Evolutionary conservation across 2,329 filamentous ascomycete species (phyloP).

Genomic region (Ophiocordyceps australis): DNA sequence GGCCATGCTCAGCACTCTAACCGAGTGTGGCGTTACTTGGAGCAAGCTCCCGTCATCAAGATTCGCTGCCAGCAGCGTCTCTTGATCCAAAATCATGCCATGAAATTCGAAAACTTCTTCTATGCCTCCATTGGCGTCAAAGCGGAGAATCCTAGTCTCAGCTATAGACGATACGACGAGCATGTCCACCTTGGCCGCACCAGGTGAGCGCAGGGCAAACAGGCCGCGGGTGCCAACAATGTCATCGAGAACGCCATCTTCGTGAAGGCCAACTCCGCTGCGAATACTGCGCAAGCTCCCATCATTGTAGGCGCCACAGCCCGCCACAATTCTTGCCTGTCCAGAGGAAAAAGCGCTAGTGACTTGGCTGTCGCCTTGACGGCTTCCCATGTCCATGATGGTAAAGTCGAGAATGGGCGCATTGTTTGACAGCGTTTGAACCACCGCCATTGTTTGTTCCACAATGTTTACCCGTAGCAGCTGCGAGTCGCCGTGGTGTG

Average conservation of each 20-base stretch:
- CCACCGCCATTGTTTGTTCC: conserved; percentile 32
- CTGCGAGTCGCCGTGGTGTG: conserved; percentile 85
- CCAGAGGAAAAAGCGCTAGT: conserved; percentile 89
- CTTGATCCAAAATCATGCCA: conserved; percentile 49
- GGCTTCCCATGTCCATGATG: conserved; percentile 88
- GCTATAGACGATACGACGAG: conserved; percentile 66
- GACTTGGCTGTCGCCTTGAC: conserved; percentile 53
- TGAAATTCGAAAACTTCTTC: conserved; percentile 71
- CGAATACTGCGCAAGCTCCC: conserved; percentile 79
- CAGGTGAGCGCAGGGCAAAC: conserved; percentile 44
- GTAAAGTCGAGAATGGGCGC: conserved; percentile 86
- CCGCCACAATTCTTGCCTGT: conserved; percentile 82
- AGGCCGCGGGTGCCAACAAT: conserved; percentile 57
- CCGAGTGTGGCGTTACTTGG: conserved; percentile 54
- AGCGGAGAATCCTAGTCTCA: conserved; percentile 69
- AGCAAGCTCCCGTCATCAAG: conserved; percentile 45
- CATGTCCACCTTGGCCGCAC: conserved; percentile 39
- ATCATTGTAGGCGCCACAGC: conserved; percentile 77
- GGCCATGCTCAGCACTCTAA: conserved; percentile 43
- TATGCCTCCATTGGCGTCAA: conserved; percentile 56
- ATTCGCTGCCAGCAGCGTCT: conserved; percentile 55
- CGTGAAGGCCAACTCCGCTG: conserved; percentile 84
- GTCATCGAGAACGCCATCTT: conserved; percentile 65
- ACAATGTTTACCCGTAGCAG: conserved; percentile 41
- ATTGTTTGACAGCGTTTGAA: conserved; percentile 60